Evolutionary conservation across 2,329 filamentous ascomycete species (phyloP), one percentile per base, ranked within the genome.

Genomic region (Beauveria scarabaeidicola): DNA sequence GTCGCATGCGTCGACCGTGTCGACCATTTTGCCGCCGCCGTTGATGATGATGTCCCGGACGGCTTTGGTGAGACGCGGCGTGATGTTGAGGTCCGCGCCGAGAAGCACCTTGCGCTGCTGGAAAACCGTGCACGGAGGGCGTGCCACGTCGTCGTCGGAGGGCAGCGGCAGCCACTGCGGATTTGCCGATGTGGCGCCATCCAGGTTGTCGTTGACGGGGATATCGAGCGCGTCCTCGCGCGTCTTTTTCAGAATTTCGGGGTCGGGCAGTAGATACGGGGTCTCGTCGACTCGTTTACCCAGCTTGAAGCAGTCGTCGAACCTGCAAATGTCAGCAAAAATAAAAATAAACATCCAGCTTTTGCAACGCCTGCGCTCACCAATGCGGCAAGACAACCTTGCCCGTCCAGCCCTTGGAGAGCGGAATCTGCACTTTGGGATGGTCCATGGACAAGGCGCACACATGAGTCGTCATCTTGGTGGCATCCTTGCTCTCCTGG

Each of bases 361-460:
- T 19, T 44, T 19, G 11, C 9, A n/a, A 17, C 51, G 48, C 38
- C 38, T 41, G 59, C 62, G 10, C 78, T 68, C 75, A 91, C 90
- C 94, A 97, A 70, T 97, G 94, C 41, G 94, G 94, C 56, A 99
- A 78, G 19, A 99, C 90, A 61, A 97, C 88, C 73, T 91, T 92
- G 72, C 85, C 85, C 58, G 84, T 85, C 58, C 90, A 77, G 2
- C 81, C 81, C 72, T 87, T 95, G 9, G 80, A 76, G 47, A 78
- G 64, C 1, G 87, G 88, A 58, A 83, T 70, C 62, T 80, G 69
- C 63, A 87, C 89, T 70, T 91, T 91, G 3, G 85, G 82, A 59
- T 92, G 83, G 38, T 92, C 86, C 70, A 88, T 79, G 5, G 84
- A 85, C 62, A 96, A 77, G 5, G 93, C 90, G 62, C 96, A 93